Evolutionary conservation across 306 rosid genomes (phyloP), one percentile per base, ranked within the genome.

Genomic region (Vicia faba): DNA sequence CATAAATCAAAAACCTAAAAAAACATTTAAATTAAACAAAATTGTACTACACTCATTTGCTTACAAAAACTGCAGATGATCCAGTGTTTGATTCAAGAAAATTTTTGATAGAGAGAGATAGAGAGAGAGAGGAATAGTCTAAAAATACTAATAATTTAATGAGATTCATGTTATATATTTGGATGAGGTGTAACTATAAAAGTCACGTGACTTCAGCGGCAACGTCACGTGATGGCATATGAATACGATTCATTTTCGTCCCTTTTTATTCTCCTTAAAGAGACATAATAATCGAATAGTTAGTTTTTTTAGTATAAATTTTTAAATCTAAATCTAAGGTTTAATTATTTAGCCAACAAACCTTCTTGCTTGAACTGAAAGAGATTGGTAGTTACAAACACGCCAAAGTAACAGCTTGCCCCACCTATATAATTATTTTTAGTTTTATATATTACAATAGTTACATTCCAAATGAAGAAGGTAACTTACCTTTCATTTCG

Each of bases 371-470:
- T 64, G 28, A 28, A n/a, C 26, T 64, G 69, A 64, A 44, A 45
- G 11, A 28, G 57, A 64, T 5, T 0, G 43, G 69, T 64, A 28
- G 69, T 64, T 64, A 28, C 8, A 15, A 46, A 26, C 57, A 64
- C 69, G 28, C 57, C 57, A 15, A 26, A 25, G 5, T 43, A 44
- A 5, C 39, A 23, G 19, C 13, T 50, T 50, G 56, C 19, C 12
- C 28, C 3, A 50, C 28, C 0, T 11, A 19, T 50, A 50, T 19
- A 8, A 33, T 33, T 33, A 33, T 9, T 9, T 20, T 1, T 20
- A 20, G 1, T 20, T 20, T 20, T 20, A 20, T 20, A 20, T 20
- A 20, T 20, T n/a, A n/a, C n/a, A n/a, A n/a, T n/a, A n/a, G n/a
- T n/a, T n/a, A n/a, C n/a, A n/a, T n/a, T n/a, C n/a, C n/a, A n/a